Evolutionary conservation across 2,329 filamentous ascomycete species (phyloP), one percentile per base, ranked within the genome.

Genomic region (Pseudovirgaria hyperparasitica): DNA sequence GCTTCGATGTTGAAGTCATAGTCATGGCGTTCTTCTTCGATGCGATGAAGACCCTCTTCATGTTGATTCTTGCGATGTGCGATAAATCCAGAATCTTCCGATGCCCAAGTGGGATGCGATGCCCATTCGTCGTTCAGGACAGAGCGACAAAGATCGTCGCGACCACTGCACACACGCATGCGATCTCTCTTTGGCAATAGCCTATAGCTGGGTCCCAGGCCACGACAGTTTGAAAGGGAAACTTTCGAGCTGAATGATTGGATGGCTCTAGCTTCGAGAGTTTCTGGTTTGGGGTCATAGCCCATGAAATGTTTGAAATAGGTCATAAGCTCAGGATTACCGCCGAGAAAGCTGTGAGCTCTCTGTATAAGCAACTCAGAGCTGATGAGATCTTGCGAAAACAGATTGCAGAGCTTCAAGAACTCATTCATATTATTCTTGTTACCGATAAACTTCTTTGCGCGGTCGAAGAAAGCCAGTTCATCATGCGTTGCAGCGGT

Each of bases 1-100:
- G 84, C 82, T 57, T 98, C 90, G 28, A 98, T 96, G 48, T 94
- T 90, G 58, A 92, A 93, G 53, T 98, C 90, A 44, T 98, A 98
- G 48, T 98, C 90, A 48, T 98, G 90, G 4, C 90, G 80, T 52
- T 98, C 90, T 55, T 98, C 90, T 55, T 98, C 90, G 34, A 98
- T 94, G 12, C 90, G 71, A 49, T 98, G 90, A 6, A 98, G 71
- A 17, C 81, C 81, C 54, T 98, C 90, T 52, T 98, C 90, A 38
- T 80, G 92, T 29, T 79, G 73, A 43, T 98, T 98, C 68, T 98
- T 98, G 35, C 87, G 75, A 57, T 98, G 90, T 9, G 90, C 90
- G 33, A 98, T 87, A 43, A 98, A 98, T 1, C 90, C 90, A 23
- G 82, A 92, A 48, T 98, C 90, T 54, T 98, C 90, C 1, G 87